Evolutionary conservation across 164 flowering plant species (phyloP).

Genomic region (Pachysandra terminalis): DNA sequence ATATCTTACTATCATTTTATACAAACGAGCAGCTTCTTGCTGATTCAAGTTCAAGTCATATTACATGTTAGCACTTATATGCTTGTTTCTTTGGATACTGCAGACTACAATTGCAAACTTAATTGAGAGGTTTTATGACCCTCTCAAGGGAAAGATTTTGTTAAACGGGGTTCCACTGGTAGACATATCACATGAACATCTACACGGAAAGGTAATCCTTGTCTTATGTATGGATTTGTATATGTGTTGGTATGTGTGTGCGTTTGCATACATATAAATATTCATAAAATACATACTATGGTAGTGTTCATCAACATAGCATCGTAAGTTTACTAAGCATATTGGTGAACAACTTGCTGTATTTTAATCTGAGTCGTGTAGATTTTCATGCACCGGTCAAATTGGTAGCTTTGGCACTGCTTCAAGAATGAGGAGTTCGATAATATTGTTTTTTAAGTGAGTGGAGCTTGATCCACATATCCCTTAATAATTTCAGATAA

Average conservation of each 20-base stretch:
- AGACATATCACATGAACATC: slow-evolving; percentile 84
- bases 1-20: slow-evolving; percentile 6
- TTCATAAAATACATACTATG: background rate
- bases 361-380: background rate
- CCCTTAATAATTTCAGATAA: background rate
- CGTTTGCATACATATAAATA: background rate
- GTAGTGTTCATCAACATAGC: background rate
- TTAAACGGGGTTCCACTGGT: slow-evolving; percentile 78
- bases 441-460: background rate
- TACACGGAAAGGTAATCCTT: slow-evolving; percentile 74
- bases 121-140: slow-evolving; percentile 95
- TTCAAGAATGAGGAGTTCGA: background rate
- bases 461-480: background rate
- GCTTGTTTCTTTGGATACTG: slow-evolving; percentile 21
- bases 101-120: slow-evolving; percentile 96
- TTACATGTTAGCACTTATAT: background rate
- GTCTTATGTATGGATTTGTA: background rate
- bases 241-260: too few species aligned
- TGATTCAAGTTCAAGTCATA: too few species aligned
- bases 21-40: background rate
- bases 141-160: slow-evolving; percentile 73
- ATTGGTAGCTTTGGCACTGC: background rate
- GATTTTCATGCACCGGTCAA: background rate
- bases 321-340: background rate
- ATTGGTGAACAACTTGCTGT: background rate